A percentile compares a stretch with the other conserved stretches of the same genome.
Conservation (phyloP, 352 stramenopile genomes). For the Phytophthora pluvialis region DNA sequence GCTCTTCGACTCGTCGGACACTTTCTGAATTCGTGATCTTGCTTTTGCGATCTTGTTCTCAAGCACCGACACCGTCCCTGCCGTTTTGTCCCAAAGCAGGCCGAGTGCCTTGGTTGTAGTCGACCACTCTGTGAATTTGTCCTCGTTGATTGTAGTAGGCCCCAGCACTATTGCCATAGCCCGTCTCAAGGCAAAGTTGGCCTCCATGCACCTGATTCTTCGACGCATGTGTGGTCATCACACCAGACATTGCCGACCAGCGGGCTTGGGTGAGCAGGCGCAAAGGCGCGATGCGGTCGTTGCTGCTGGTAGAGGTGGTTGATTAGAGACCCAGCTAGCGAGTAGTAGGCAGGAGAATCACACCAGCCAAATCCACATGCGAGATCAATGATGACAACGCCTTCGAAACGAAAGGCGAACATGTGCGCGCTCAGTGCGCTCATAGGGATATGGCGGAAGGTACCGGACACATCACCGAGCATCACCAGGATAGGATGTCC, state of each 20-base stretch:
- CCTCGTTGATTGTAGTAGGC: background rate
- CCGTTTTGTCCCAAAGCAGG: slow-evolving; percentile 8
- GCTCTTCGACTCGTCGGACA: background rate
- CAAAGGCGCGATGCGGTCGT: background rate
- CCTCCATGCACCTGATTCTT: background rate
- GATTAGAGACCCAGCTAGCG: no score
- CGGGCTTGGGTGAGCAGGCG: background rate
- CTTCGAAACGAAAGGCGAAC: no score
- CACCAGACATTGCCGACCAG: background rate
- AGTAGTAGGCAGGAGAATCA: no score
- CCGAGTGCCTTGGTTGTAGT: slow-evolving; percentile 6
- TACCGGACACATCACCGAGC: no score
- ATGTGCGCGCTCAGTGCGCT: no score
- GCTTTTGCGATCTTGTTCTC: slow-evolving; percentile 6
- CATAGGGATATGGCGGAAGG: no score
- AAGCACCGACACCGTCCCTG: background rate
- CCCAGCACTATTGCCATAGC: slow-evolving; percentile 1
- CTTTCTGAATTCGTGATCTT: background rate
- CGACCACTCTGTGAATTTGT: background rate
- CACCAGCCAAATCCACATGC: no score
- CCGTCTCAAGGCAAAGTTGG: background rate
- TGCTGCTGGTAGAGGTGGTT: no score
- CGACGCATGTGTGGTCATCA: slow-evolving; percentile 20
- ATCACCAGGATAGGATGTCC: no score
- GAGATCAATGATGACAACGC: no score